Percentiles rank a stretch among this genome's conserved stretches.
Evolutionary conservation across 2,329 filamentous ascomycete species (phyloP).

Genomic region (Penicillium sp.): DNA sequence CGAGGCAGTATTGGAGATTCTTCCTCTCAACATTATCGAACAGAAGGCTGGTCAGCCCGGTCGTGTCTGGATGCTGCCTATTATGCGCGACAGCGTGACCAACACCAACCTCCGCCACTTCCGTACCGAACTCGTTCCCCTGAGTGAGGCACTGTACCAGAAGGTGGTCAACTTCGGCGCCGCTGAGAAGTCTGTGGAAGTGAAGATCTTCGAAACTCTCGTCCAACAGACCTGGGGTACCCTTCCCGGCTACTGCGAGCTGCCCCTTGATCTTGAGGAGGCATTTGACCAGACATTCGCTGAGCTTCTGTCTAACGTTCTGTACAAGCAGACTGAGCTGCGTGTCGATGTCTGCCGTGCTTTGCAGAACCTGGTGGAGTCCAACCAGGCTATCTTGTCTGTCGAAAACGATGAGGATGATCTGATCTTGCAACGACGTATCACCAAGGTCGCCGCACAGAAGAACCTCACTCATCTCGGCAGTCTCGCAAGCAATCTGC

Average conservation of each 20-base stretch:
- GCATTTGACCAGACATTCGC: constrained; percentile 87
- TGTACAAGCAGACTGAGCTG: constrained; percentile 88
- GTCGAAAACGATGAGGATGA: constrained; percentile 69
- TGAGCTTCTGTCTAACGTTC: constrained; percentile 83
- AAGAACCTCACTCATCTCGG: constrained; percentile 82
- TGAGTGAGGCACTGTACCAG: constrained; percentile 89
- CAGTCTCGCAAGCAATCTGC: constrained; percentile 77
- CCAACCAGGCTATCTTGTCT: constrained; percentile 76
- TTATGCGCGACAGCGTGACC: constrained; percentile 83
- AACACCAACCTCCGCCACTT: constrained; percentile 89
- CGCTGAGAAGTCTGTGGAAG: constrained; percentile 87
- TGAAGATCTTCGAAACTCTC: constrained; percentile 96
- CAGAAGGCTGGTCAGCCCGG: constrained; percentile 76
- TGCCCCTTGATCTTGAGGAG: constrained; percentile 74
- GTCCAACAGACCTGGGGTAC: constrained; percentile 95
- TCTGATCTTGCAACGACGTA: constrained; percentile 72
- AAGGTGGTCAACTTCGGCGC: constrained; percentile 78
- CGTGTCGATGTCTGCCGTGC: constrained; percentile 84
- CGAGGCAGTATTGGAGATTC: constrained; percentile 73
- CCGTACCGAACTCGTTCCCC: constrained; percentile 77
- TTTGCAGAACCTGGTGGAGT: constrained; percentile 84
- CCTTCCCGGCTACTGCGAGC: constrained; percentile 89
- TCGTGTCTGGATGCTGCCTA: constrained; percentile 89
- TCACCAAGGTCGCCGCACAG: constrained; percentile 71
- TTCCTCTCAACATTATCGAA: constrained; percentile 82